Conservation (phyloP, 116 monocot species). For the Iris pallida region DNA sequence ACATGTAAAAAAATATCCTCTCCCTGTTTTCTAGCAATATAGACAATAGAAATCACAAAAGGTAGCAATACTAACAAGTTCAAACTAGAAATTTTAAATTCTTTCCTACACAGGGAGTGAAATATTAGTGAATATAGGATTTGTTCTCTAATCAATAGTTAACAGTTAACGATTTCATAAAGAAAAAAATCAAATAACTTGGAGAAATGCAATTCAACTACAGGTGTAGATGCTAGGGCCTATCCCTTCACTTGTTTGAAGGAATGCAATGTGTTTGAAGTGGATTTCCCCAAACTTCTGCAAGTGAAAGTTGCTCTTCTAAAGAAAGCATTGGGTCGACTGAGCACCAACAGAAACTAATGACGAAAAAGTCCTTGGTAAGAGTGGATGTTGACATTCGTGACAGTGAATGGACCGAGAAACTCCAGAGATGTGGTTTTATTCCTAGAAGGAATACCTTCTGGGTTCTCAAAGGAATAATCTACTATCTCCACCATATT, state of each 20-base stretch:
- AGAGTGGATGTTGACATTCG: conserved; percentile 66
- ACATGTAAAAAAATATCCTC: too few relatives aligned
- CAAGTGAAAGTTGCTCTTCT: conserved; percentile 58
- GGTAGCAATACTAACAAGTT: too few relatives aligned
- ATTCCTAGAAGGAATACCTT: conserved; percentile 53
- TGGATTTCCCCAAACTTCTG: conserved; percentile 77
- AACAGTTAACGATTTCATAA: too few relatives aligned
- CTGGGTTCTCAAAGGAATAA: conserved; percentile 90
- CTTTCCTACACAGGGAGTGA: too few relatives aligned
- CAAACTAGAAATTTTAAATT: too few relatives aligned
- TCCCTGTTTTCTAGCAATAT: too few relatives aligned
- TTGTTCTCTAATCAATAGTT: too few relatives aligned
- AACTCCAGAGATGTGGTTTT: conserved; percentile 50
- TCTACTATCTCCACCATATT: conserved; percentile 67
- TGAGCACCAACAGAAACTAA: conserved; percentile 20
- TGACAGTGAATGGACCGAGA: conserved; percentile 66
- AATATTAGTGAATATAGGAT: too few relatives aligned
- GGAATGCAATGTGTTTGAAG: conserved; percentile 64
- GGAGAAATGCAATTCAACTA: not conserved
- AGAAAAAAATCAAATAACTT: not conserved
- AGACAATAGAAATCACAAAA: too few relatives aligned
- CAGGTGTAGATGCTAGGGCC: conserved; percentile 93
- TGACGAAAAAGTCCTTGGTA: conserved; percentile 41
- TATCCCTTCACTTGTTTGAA: conserved; percentile 73
- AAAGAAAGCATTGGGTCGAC: conserved; percentile 38